Percentiles rank a stretch among this genome's conserved stretches.
Evolutionary conservation across 148 eudicot species (phyloP).

Genomic region (Vaccinium macrocarpon): DNA sequence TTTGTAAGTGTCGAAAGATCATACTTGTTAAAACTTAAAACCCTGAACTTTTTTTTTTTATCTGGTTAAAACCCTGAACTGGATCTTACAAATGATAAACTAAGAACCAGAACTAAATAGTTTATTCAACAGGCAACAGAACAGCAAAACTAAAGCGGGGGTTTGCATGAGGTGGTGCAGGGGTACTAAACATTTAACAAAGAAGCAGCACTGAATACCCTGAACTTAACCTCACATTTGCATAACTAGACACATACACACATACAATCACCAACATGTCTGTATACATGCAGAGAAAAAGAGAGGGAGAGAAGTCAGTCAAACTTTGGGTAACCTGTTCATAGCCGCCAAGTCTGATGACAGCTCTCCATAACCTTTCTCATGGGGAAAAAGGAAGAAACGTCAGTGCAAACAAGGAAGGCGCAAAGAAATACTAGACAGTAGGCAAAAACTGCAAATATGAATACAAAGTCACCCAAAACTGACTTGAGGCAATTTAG

Average conservation of each 20-base stretch:
- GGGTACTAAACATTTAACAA: background rate
- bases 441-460: background rate
- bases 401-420: background rate
- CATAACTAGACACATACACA: background rate
- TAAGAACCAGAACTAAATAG: background rate
- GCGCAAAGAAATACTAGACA: background rate
- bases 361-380: constrained; percentile 57
- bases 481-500: constrained; percentile 49
- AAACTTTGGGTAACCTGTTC: constrained; percentile 32
- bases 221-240: background rate
- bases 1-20: background rate
- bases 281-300: background rate
- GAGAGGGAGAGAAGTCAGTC: background rate
- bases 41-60: too few species aligned
- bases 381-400: constrained; percentile 11
- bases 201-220: background rate
- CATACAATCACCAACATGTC: background rate
- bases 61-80: background rate
- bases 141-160: background rate
- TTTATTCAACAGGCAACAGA: background rate
- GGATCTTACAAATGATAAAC: background rate
- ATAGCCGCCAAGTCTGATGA: constrained; percentile 55
- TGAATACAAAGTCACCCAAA: background rate
- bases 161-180: background rate
- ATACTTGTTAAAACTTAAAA: background rate